Percentiles rank a stretch among this genome's conserved stretches.
Conservation (phyloP, 768 basidiomycete genomes). For the Phylloporus sp. region DNA sequence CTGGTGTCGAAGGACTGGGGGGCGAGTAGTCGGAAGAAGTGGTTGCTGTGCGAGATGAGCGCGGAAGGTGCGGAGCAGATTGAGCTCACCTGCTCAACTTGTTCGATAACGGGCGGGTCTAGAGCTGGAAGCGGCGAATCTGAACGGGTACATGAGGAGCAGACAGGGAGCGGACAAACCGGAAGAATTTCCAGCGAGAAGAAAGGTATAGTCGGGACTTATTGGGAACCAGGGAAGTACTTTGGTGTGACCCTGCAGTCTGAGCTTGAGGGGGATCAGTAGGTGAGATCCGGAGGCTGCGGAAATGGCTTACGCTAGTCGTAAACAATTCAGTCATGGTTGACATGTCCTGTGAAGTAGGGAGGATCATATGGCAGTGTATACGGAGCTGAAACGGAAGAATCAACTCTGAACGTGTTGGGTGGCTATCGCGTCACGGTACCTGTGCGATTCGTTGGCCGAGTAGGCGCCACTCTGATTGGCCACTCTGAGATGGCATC, state of each 20-base stretch:
- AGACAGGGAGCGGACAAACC: slow-evolving; percentile 12
- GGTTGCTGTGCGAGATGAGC: slow-evolving; percentile 11
- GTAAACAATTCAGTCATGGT: slow-evolving; percentile 45
- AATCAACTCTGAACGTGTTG: slow-evolving; percentile 17
- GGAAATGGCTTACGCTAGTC: slow-evolving; percentile 35
- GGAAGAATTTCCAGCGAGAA: slow-evolving; percentile 39
- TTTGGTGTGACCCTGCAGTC: slow-evolving; percentile 20
- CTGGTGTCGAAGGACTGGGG: slow-evolving; percentile 25
- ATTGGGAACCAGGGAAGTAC: slow-evolving; percentile 39
- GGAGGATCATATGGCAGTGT: slow-evolving; percentile 54
- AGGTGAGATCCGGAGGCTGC: background rate
- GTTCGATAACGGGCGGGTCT: slow-evolving; percentile 7
- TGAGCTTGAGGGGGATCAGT: slow-evolving; percentile 16
- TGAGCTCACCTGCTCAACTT: slow-evolving; percentile 12
- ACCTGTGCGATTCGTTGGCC: slow-evolving; percentile 45
- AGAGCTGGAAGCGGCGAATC: slow-evolving; percentile 2
- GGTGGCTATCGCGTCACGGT: slow-evolving; percentile 12
- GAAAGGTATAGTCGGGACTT: slow-evolving; percentile 36
- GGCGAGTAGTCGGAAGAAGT: slow-evolving; percentile 6
- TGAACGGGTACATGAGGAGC: background rate
- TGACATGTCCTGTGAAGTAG: slow-evolving; percentile 41
- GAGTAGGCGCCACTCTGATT: slow-evolving; percentile 38
- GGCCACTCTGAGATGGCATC: slow-evolving; percentile 27
- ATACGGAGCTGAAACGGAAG: slow-evolving; percentile 42
- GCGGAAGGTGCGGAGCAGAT: background rate